phyloP scores from a whole-genome alignment of 164 flowering plant genomes.

The Vitis rotundifolia region DNA sequence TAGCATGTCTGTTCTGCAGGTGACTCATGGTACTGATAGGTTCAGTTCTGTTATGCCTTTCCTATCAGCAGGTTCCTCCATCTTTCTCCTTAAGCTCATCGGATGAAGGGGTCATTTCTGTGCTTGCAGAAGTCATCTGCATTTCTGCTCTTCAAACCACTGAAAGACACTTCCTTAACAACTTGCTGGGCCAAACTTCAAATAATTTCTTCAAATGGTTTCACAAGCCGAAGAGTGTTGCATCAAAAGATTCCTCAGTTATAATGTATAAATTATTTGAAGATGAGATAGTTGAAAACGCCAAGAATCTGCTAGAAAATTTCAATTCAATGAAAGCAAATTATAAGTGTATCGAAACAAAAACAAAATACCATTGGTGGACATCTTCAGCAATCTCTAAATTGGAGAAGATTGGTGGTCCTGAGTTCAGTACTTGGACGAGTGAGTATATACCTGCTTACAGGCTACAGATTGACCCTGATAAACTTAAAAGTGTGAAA shows the following conservation, averaged over 20 bases:
- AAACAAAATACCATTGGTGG: constrained; percentile 49
- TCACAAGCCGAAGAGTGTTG: constrained; percentile 40
- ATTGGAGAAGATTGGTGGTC: constrained; percentile 81
- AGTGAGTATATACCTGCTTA: constrained; percentile 75
- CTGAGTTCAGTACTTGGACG: constrained; percentile 69
- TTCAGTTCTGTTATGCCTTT: constrained; percentile 69
- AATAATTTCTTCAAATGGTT: constrained; percentile 50
- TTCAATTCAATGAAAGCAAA: constrained; percentile 37
- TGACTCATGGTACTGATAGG: constrained; percentile 53
- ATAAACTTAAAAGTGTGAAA: constrained; percentile 39
- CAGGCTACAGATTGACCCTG: constrained; percentile 58
- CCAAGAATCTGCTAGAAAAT: constrained; percentile 45
- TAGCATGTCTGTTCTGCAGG: constrained; percentile 48
- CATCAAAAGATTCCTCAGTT: constrained; percentile 67
- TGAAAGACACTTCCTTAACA: constrained; percentile 37
- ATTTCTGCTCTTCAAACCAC: constrained; percentile 62
- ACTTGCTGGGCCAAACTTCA: constrained; percentile 27
- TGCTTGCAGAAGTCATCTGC: constrained; percentile 81
- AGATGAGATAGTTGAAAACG: constrained; percentile 64
- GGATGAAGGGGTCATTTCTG: constrained; percentile 57
- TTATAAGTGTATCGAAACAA: constrained; percentile 19
- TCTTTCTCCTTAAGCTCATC: constrained; percentile 65
- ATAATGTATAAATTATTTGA: constrained; percentile 46
- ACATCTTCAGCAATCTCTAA: constrained; percentile 34
- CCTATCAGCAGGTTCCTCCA: constrained; percentile 65